A percentile compares a stretch with the other conserved stretches of the same genome.
These are phyloP conservation scores for Coemansia sp. DNA, from an alignment of 192 early-diverging fungal species.

Conservation along the genomic window DNA sequence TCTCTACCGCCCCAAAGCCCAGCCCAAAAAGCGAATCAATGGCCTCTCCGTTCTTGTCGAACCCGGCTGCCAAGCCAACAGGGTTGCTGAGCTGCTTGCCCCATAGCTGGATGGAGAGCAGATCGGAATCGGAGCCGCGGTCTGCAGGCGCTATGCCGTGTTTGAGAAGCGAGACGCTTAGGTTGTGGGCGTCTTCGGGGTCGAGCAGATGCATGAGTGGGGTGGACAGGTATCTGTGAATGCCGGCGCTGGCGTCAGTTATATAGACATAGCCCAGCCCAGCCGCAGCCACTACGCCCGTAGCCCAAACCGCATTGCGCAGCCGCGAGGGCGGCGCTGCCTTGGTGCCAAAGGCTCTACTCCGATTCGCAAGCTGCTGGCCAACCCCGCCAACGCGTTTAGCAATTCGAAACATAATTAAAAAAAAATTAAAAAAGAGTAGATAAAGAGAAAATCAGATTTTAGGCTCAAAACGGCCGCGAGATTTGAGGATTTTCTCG, in stretches of 20 bases:
- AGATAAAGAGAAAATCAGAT: constrained; percentile 11
- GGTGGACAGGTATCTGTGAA: constrained; percentile 64
- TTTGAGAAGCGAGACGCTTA: constrained; percentile 61
- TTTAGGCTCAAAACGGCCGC: constrained; percentile 16
- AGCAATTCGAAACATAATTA: constrained; percentile 31
- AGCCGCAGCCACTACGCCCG: constrained; percentile 28
- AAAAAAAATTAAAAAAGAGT: constrained; percentile 5
- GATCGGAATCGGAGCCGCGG: constrained; percentile 53
- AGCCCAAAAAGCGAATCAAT: constrained; percentile 78
- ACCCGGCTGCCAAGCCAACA: constrained; percentile 85
- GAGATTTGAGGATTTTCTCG: constrained; percentile 17
- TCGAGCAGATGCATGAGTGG: constrained; percentile 72
- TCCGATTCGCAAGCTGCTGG: neutral
- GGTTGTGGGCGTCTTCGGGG: constrained; percentile 71
- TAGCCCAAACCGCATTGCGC: constrained; percentile 36
- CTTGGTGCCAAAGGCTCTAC: constrained; percentile 27
- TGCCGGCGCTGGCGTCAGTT: constrained; percentile 69
- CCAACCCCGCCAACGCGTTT: constrained; percentile 5
- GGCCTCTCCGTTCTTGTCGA: constrained; percentile 88
- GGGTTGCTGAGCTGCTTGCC: constrained; percentile 74
- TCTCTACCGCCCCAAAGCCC: constrained; percentile 89
- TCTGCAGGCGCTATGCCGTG: constrained; percentile 65
- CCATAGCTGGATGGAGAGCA: constrained; percentile 65
- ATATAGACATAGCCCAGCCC: constrained; percentile 58
- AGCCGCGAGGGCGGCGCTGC: constrained; percentile 25